Conservation (phyloP, 768 basidiomycete species). For the Tylopilus cervinicoccineus region DNA sequence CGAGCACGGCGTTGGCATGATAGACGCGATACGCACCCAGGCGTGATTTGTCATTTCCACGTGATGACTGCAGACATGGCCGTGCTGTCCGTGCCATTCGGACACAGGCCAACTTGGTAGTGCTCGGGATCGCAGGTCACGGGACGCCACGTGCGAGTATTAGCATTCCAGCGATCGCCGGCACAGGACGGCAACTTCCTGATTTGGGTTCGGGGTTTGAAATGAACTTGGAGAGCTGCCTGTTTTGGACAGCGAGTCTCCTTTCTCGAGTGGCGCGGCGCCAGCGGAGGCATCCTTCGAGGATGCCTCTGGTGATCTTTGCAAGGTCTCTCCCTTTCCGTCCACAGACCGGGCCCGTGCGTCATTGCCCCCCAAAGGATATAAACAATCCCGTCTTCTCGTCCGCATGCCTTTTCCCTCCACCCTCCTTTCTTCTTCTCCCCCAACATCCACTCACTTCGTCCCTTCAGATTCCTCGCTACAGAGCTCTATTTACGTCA, state of each 20-base stretch:
- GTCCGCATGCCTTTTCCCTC: conserved; percentile 8
- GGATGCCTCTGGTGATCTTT: conserved; percentile 18
- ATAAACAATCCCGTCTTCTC: conserved; percentile 21
- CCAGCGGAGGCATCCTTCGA: conserved; percentile 22
- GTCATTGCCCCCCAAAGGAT: conserved; percentile 19
- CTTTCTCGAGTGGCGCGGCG: conserved; percentile 10
- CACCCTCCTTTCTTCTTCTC: conserved; percentile 6
- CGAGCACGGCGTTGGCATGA: too few relatives aligned
- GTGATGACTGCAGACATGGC: too few relatives aligned
- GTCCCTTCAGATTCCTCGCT: conserved; percentile 10
- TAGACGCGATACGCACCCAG: too few relatives aligned
- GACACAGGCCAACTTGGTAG: too few relatives aligned
- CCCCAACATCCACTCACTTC: conserved; percentile 18
- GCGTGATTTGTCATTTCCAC: too few relatives aligned
- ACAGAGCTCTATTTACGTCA: conserved; percentile 23
- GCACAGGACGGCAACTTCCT: conserved; percentile 15
- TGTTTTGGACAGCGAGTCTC: conserved; percentile 19
- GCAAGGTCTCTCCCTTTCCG: conserved; percentile 19
- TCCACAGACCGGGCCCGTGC: conserved; percentile 26
- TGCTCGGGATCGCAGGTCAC: too few relatives aligned
- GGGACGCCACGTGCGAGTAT: too few relatives aligned
- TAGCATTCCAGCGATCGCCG: conserved; percentile 14
- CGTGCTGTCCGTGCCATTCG: background rate
- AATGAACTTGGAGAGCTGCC: conserved; percentile 27
- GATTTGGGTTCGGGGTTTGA: conserved; percentile 14